Conservation (phyloP, 495 filamentous ascomycete genomes). For the Penicillium canescens region DNA sequence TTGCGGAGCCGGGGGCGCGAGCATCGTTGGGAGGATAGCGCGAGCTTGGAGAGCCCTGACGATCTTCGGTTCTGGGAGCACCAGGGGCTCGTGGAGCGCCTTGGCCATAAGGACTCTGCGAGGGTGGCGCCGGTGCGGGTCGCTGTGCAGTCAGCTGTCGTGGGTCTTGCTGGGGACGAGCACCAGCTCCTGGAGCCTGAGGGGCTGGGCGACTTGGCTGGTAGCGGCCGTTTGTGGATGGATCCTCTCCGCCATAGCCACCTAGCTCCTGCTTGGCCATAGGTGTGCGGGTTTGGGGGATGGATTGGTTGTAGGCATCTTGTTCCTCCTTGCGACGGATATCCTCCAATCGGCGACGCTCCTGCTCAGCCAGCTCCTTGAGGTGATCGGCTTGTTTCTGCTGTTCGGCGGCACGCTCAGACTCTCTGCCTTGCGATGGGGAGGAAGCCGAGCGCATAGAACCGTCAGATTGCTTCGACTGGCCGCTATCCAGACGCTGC, state of each 20-base stretch:
- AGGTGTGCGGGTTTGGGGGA: slow-evolving; percentile 73
- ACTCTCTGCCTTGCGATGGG: slow-evolving; percentile 34
- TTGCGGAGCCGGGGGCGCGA: slow-evolving; percentile 47
- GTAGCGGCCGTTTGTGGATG: slow-evolving; percentile 63
- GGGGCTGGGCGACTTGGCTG: slow-evolving; percentile 74
- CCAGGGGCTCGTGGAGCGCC: slow-evolving; percentile 17
- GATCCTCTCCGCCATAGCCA: slow-evolving; percentile 56
- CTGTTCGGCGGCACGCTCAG: slow-evolving; percentile 41
- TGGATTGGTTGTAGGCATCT: slow-evolving; percentile 82
- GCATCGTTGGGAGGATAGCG: slow-evolving; percentile 39
- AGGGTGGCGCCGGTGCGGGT: slow-evolving; percentile 56
- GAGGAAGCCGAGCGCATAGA: slow-evolving; percentile 35
- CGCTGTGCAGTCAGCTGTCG: slow-evolving; percentile 55
- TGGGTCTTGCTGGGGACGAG: slow-evolving; percentile 39
- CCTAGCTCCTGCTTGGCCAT: slow-evolving; percentile 88
- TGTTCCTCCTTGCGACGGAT: slow-evolving; percentile 62
- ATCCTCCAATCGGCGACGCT: slow-evolving; percentile 53
- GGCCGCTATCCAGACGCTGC: slow-evolving; percentile 43
- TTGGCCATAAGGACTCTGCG: slow-evolving; percentile 31
- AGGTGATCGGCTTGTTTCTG: slow-evolving; percentile 47
- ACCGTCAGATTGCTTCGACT: slow-evolving; percentile 32
- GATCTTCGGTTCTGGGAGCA: slow-evolving; percentile 30
- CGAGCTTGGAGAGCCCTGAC: slow-evolving; percentile 31
- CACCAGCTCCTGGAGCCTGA: slow-evolving; percentile 45
- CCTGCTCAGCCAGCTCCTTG: slow-evolving; percentile 51